Evolutionary conservation across 1,284 basidiomycete genomes (phyloP).

Genomic region (Cryptococcus hybrid): DNA sequence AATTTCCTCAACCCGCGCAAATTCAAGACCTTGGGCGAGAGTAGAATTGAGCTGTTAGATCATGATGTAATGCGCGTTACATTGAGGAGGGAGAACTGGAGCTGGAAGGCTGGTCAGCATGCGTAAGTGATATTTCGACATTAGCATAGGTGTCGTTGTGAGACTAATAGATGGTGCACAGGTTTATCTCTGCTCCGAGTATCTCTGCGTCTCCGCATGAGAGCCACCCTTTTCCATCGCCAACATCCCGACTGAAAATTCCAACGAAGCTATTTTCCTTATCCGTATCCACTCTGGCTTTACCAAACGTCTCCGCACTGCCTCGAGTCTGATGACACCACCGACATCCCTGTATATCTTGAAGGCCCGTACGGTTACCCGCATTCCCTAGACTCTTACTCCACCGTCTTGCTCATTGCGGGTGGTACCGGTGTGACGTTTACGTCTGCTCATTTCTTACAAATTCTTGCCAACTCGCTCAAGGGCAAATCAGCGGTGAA

Average conservation of each 20-base stretch:
- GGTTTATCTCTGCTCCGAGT: conserved; percentile 39
- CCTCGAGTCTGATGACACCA: conserved; percentile 13
- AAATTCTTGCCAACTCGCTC: conserved; percentile 18
- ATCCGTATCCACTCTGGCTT: conserved; percentile 42
- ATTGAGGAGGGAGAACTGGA: conserved; percentile 47
- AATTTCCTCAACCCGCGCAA: conserved; percentile 4
- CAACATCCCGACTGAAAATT: conserved; percentile 28
- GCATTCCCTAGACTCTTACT: conserved; percentile 23
- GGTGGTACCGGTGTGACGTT: conserved; percentile 46
- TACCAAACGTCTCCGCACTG: conserved; percentile 28
- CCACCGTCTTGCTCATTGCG: conserved; percentile 39
- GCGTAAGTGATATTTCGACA: conserved; percentile 25
- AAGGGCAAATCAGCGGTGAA: conserved; percentile 25
- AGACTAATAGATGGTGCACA: conserved; percentile 1
- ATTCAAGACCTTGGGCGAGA: conserved; percentile 17
- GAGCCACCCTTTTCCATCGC: conserved; percentile 46
- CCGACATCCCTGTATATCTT: conserved; percentile 26
- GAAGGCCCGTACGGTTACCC: conserved; percentile 48
- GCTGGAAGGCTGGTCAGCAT: conserved; percentile 62
- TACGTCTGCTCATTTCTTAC: conserved; percentile 29
- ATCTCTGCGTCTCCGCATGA: conserved; percentile 37
- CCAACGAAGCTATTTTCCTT: conserved; percentile 34
- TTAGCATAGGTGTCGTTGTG: background rate
- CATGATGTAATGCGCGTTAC: conserved; percentile 58
- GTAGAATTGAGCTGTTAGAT: conserved; percentile 50